Conservation (phyloP, 2,329 filamentous ascomycete species). For the Magnaporthiopsis incrustans region DNA sequence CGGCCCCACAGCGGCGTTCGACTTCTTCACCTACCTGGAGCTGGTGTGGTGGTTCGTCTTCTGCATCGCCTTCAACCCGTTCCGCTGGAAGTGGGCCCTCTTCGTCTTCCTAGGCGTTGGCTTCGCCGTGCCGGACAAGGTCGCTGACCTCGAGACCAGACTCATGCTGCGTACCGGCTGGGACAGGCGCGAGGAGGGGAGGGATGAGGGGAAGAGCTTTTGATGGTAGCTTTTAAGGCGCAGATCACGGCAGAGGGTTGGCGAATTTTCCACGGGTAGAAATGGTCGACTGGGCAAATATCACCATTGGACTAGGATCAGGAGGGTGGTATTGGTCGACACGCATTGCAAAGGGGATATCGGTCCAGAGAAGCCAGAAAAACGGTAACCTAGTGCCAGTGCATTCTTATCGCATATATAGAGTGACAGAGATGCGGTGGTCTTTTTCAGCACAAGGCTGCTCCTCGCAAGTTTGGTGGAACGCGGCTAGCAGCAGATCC, state of each 20-base stretch:
- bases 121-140: conserved; percentile 51
- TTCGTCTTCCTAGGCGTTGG: conserved; percentile 78
- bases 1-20: conserved; percentile 68
- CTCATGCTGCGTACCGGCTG: conserved; percentile 2
- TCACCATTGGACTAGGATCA: not conserved
- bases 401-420: too few relatives aligned
- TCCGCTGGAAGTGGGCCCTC: conserved; percentile 81
- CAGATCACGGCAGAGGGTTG: not conserved
- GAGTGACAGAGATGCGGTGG: too few relatives aligned
- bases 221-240: not conserved
- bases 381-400: too few relatives aligned
- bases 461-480: too few relatives aligned
- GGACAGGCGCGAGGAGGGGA: conserved; percentile 2
- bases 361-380: not conserved
- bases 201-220: conserved; percentile 4
- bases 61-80: conserved; percentile 71
- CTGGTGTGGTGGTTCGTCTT: conserved; percentile 81
- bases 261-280: not conserved
- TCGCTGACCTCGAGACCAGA: conserved; percentile 58
- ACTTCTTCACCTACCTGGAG: conserved; percentile 86
- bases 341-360: too few relatives aligned
- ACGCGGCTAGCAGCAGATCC: too few relatives aligned
- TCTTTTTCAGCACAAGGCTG: too few relatives aligned
- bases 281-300: not conserved
- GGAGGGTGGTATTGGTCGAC: too few relatives aligned